These are phyloP conservation scores for Penicillium odoratum DNA, from an alignment of 495 filamentous ascomycete genomes.

Conservation along the genomic window DNA sequence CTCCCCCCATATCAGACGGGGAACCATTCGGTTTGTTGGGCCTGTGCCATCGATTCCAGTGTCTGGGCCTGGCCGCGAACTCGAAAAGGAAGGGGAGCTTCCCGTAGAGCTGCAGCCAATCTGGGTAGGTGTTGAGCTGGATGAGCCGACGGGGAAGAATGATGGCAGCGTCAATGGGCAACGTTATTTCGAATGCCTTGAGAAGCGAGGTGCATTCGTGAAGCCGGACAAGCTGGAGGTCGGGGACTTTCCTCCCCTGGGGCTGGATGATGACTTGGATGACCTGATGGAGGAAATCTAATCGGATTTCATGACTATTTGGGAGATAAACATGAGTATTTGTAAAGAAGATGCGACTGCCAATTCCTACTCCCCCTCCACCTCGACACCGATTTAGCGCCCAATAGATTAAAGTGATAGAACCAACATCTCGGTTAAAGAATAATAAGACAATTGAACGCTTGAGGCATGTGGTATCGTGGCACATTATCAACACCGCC, in stretches of 20 bases:
- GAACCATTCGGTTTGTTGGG: slow-evolving; percentile 81
- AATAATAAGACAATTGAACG: background rate
- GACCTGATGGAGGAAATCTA: slow-evolving; percentile 89
- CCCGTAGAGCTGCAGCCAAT: slow-evolving; percentile 51
- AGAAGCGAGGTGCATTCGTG: slow-evolving; percentile 82
- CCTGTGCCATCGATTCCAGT: slow-evolving; percentile 78
- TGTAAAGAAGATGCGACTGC: background rate
- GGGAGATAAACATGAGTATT: background rate
- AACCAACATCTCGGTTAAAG: slow-evolving; percentile 4
- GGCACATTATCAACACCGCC: slow-evolving; percentile 19
- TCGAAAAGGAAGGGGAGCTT: slow-evolving; percentile 20
- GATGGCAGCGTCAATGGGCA: slow-evolving; percentile 79
- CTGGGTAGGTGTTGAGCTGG: slow-evolving; percentile 83
- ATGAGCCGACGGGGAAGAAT: slow-evolving; percentile 88
- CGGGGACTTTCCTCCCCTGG: slow-evolving; percentile 74
- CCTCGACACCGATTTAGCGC: background rate
- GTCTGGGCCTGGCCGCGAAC: slow-evolving; percentile 32
- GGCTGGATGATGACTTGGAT: slow-evolving; percentile 55
- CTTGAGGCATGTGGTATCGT: slow-evolving; percentile 26
- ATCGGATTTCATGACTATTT: background rate
- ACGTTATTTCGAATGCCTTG: slow-evolving; percentile 70
- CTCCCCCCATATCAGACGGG: slow-evolving; percentile 66
- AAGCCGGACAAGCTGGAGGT: slow-evolving; percentile 86
- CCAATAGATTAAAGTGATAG: slow-evolving; percentile 7
- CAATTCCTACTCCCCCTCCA: background rate